Conservation (phyloP, 192 early-diverging fungal genomes). For the Coemansia sp. region DNA sequence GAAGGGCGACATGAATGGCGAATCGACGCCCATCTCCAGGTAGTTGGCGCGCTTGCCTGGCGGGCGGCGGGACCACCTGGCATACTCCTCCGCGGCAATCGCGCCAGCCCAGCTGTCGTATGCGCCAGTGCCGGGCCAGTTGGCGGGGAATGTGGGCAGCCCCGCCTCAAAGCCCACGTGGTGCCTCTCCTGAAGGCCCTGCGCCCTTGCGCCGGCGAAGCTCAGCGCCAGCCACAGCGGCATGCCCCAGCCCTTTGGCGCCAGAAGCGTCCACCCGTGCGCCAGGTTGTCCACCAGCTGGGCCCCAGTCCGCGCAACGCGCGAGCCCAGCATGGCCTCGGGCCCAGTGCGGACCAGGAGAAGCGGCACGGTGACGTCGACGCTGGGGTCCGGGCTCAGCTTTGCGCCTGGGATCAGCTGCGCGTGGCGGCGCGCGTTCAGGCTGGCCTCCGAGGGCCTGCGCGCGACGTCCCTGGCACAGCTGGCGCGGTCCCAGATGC, state of each 20-base stretch:
- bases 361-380: constrained; percentile 76
- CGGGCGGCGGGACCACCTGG: constrained; percentile 69
- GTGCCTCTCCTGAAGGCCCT: constrained; percentile 74
- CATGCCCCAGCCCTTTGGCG: constrained; percentile 84
- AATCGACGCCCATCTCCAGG: constrained; percentile 62
- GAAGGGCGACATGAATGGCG: constrained; percentile 78
- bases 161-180: constrained; percentile 78
- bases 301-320: constrained; percentile 50
- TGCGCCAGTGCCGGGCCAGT: constrained; percentile 77
- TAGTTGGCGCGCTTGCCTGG: constrained; percentile 85
- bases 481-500: constrained; percentile 63
- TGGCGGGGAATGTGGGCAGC: constrained; percentile 78
- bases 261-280: constrained; percentile 81
- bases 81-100: constrained; percentile 45
- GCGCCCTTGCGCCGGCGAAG: constrained; percentile 85
- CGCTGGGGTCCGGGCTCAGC: constrained; percentile 45
- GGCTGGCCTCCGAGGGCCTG: constrained; percentile 57
- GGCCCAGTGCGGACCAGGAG: constrained; percentile 79
- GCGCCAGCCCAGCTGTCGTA: constrained; percentile 59
- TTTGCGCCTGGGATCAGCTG: constrained; percentile 75
- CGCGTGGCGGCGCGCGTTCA: constrained; percentile 62
- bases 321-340: constrained; percentile 30
- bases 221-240: constrained; percentile 86
- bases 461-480: constrained; percentile 47
- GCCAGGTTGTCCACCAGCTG: constrained; percentile 36